These are phyloP conservation scores for Rhizopus delemar DNA, from an alignment of 371 early-diverging fungal genomes.

Conservation along the genomic window DNA sequence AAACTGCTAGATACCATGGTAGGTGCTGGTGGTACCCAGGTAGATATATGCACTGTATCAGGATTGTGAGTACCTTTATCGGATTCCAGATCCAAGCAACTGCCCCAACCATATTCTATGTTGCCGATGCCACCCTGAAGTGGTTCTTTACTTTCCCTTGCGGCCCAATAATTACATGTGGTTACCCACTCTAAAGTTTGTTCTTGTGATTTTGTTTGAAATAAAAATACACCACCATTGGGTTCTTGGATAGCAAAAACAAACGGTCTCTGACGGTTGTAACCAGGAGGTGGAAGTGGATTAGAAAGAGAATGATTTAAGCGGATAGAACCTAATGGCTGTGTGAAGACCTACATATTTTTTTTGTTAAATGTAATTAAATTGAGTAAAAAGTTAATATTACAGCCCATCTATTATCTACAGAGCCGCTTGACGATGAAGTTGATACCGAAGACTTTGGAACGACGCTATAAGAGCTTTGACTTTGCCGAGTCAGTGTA, in stretches of 20 bases:
- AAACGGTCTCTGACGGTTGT: constrained; percentile 72
- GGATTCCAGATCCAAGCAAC: constrained; percentile 42
- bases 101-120: constrained; percentile 90
- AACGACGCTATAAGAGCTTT: neutral
- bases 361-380: too few relatives aligned
- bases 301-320: constrained; percentile 79
- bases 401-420: constrained; percentile 31
- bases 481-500: constrained; percentile 19
- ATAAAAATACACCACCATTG: constrained; percentile 80
- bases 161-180: constrained; percentile 91
- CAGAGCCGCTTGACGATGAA: neutral
- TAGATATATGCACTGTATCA: constrained; percentile 26
- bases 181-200: constrained; percentile 81
- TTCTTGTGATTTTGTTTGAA: constrained; percentile 71
- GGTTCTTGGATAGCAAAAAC: constrained; percentile 83
- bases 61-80: constrained; percentile 24
- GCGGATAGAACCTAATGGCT: constrained; percentile 57
- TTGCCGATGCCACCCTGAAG: constrained; percentile 80
- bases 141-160: constrained; percentile 84
- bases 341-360: constrained; percentile 29
- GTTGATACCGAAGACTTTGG: neutral
- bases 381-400: neutral
- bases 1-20: constrained; percentile 35
- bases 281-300: constrained; percentile 81
- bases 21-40: constrained; percentile 43